Evolutionary conservation across 2,329 filamentous ascomycete genomes (phyloP).

Genomic region (Cladosporium halotolerans): DNA sequence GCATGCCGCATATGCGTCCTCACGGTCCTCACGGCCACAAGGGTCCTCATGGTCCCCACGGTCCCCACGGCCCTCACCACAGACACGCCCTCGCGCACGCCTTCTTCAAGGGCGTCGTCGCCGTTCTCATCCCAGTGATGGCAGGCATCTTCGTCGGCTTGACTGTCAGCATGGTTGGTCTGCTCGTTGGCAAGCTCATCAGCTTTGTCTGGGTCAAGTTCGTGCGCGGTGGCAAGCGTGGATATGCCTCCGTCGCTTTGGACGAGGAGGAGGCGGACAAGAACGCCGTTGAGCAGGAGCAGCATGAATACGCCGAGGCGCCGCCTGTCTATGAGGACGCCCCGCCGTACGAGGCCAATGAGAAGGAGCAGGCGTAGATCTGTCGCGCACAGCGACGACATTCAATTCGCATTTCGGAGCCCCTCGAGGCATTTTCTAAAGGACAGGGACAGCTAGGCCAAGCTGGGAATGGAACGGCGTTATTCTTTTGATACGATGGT

Average conservation of each 20-base stretch:
- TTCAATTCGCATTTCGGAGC: background rate
- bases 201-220: slow-evolving; percentile 54
- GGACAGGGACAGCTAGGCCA: background rate
- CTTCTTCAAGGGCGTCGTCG: slow-evolving; percentile 50
- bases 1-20: slow-evolving; percentile 21
- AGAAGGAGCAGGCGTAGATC: slow-evolving; percentile 15
- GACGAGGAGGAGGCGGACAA: slow-evolving; percentile 15
- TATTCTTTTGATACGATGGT: background rate
- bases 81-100: slow-evolving; percentile 37
- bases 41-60: slow-evolving; percentile 19
- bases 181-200: slow-evolving; percentile 58
- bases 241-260: slow-evolving; percentile 25
- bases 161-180: slow-evolving; percentile 59
- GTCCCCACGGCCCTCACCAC: slow-evolving; percentile 31
- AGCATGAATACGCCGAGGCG: slow-evolving; percentile 18
- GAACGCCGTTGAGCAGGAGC: slow-evolving; percentile 6
- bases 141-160: slow-evolving; percentile 65
- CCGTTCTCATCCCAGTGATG: slow-evolving; percentile 61
- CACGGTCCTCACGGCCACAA: slow-evolving; percentile 20
- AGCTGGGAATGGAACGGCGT: slow-evolving; percentile 1
- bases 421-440: background rate
- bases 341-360: slow-evolving; percentile 26
- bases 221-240: slow-evolving; percentile 40
- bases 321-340: slow-evolving; percentile 30
- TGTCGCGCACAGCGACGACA: background rate